These are phyloP conservation scores for Rubia yunnanensis DNA, from an alignment of 257 asterid species.

Conservation along the genomic window DNA sequence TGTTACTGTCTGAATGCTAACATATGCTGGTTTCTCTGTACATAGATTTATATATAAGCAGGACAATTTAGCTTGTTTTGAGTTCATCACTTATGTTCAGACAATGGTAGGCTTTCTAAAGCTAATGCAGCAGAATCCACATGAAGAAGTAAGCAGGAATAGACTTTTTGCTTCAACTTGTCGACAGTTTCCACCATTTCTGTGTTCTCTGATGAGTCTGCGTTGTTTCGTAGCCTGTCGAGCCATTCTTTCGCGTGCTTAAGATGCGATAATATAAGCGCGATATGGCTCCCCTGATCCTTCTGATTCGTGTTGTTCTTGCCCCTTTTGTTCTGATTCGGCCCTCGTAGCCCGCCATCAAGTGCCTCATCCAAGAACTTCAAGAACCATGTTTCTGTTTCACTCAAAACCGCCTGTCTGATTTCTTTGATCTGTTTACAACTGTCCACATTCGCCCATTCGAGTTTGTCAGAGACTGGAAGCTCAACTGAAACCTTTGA, in stretches of 20 bases:
- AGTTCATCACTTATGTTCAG: conserved; percentile 12
- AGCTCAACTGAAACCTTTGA: conserved; percentile 26
- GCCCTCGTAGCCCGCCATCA: conserved; percentile 43
- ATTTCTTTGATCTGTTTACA: conserved; percentile 39
- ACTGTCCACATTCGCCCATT: conserved; percentile 67
- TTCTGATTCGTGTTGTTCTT: conserved; percentile 24
- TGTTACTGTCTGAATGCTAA: not conserved
- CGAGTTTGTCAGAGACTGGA: conserved; percentile 37
- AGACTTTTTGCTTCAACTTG: conserved; percentile 66
- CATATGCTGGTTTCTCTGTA: not conserved
- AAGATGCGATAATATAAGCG: conserved; percentile 57
- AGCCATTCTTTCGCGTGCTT: conserved; percentile 76
- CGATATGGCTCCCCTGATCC: conserved; percentile 57
- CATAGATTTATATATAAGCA: conserved; percentile 4
- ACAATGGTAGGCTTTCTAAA: conserved; percentile 30
- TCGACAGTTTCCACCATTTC: conserved; percentile 38
- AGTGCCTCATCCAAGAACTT: conserved; percentile 63
- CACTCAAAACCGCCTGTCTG: conserved; percentile 30
- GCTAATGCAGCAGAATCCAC: conserved; percentile 84
- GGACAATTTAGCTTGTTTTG: not conserved
- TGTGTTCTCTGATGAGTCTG: conserved; percentile 25
- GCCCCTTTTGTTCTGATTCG: conserved; percentile 33
- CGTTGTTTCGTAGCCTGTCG: conserved; percentile 37
- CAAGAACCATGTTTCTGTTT: conserved; percentile 63
- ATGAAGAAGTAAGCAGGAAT: conserved; percentile 68